Conservation (phyloP, 208 protist species). For the Crithidia fasciculata region DNA sequence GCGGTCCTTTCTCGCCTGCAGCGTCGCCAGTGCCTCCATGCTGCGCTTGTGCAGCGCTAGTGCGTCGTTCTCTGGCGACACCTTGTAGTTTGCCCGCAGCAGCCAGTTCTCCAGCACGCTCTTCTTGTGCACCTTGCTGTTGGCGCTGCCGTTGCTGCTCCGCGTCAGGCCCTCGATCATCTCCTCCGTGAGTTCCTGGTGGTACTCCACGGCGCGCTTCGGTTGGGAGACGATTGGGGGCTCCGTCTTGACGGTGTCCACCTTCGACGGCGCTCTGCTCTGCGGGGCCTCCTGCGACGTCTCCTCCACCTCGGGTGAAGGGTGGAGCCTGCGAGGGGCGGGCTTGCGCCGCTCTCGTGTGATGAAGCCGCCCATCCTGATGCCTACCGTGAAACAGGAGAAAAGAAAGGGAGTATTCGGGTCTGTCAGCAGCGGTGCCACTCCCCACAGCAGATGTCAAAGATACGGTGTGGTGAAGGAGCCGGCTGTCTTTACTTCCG, state of each 20-base stretch:
- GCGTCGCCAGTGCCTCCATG: slow-evolving; percentile 31
- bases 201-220: background rate
- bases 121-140: slow-evolving; percentile 12
- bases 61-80: slow-evolving; percentile 14
- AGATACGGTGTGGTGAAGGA: too few relatives aligned
- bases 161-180: slow-evolving; percentile 28
- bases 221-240: background rate
- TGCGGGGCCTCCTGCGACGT: background rate
- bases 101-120: slow-evolving; percentile 25
- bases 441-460: too few relatives aligned
- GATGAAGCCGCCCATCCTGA: slow-evolving; percentile 1
- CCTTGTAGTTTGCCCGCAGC: slow-evolving; percentile 14
- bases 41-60: slow-evolving; percentile 30
- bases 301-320: background rate
- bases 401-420: background rate
- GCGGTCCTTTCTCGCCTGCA: slow-evolving; percentile 4
- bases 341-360: slow-evolving; percentile 2
- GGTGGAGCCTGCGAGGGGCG: too few relatives aligned
- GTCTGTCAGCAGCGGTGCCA: too few relatives aligned
- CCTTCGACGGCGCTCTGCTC: slow-evolving; percentile 2
- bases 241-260: slow-evolving; percentile 1
- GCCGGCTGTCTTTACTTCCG: too few relatives aligned
- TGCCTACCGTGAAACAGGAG: background rate
- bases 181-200: slow-evolving; percentile 31
- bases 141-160: slow-evolving; percentile 2